These are phyloP conservation scores for Fraxinus excelsior DNA, from an alignment of 257 asterid genomes.

Conservation along the genomic window DNA sequence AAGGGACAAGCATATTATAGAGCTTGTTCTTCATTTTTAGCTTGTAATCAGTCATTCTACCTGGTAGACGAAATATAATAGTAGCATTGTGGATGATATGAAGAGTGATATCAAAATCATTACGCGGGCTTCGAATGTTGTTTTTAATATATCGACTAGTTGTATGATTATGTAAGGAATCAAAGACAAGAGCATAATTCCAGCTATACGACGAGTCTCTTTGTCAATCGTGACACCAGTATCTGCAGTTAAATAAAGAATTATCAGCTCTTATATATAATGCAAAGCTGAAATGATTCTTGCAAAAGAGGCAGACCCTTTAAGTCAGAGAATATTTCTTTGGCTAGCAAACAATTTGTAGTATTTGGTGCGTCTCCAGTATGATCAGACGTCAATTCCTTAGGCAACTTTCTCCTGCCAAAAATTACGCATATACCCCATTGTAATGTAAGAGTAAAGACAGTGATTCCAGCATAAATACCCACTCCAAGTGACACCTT, in stretches of 20 bases:
- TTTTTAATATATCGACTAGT: background rate
- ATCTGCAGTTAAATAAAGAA: background rate
- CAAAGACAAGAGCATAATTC: slow-evolving; percentile 15
- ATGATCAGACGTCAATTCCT: slow-evolving; percentile 14
- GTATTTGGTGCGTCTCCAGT: background rate
- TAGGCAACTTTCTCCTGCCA: slow-evolving; percentile 34
- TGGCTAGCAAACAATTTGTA: slow-evolving; percentile 25
- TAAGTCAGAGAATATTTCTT: slow-evolving; percentile 21
- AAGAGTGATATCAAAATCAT: background rate
- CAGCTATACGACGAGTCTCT: background rate
- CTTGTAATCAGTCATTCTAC: background rate
- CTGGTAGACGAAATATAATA: slow-evolving; percentile 9
- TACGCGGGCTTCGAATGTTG: background rate
- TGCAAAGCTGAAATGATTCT: background rate
- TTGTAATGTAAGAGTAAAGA: slow-evolving; percentile 47
- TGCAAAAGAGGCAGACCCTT: slow-evolving; percentile 16
- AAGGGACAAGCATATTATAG: background rate
- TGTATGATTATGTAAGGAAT: slow-evolving; percentile 14
- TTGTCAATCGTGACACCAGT: background rate
- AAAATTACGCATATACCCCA: slow-evolving; percentile 50
- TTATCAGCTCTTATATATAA: background rate
- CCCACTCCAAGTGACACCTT: slow-evolving; percentile 52
- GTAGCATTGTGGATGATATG: background rate
- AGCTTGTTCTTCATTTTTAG: background rate
- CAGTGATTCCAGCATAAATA: slow-evolving; percentile 51